phyloP scores from a whole-genome alignment of 352 stramenopile genomes.

The Pythium aquatile region DNA sequence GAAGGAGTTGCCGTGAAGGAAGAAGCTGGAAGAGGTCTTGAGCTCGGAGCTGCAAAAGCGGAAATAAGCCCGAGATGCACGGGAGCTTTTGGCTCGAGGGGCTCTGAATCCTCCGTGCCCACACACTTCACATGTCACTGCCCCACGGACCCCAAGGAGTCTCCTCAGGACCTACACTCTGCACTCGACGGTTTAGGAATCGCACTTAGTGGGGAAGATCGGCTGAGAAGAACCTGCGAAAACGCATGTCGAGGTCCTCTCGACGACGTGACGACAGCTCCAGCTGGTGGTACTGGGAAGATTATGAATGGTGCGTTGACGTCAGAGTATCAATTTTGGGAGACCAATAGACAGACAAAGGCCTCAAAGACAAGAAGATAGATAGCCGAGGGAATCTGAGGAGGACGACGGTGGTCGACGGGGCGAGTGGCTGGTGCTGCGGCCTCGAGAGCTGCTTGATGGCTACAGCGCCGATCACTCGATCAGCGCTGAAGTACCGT shows the following conservation, averaged over 20 bases:
- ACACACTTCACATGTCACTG: constrained; percentile 28
- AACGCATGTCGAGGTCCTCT: constrained; percentile 10
- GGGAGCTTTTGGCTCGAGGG: constrained; percentile 1
- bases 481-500: no score
- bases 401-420: background rate
- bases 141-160: constrained; percentile 2
- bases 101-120: constrained; percentile 9
- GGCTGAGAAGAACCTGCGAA: constrained; percentile 11
- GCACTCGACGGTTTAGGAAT: constrained; percentile 11
- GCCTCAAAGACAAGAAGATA: background rate
- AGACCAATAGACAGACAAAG: constrained; percentile 25
- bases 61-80: constrained; percentile 25
- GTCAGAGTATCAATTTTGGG: constrained; percentile 13
- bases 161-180: constrained; percentile 10
- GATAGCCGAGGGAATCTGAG: constrained; percentile 6
- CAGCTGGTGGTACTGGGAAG: background rate
- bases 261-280: constrained; percentile 8
- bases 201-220: constrained; percentile 30
- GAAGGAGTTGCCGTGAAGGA: background rate
- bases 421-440: background rate
- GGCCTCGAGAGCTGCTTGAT: background rate
- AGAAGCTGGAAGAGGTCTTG: constrained; percentile 22
- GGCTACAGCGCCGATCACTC: background rate
- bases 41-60: constrained; percentile 31
- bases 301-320: constrained; percentile 8